Evolutionary conservation across 2,329 filamentous ascomycete species (phyloP).

Genomic region (Aspergillus sp.): DNA sequence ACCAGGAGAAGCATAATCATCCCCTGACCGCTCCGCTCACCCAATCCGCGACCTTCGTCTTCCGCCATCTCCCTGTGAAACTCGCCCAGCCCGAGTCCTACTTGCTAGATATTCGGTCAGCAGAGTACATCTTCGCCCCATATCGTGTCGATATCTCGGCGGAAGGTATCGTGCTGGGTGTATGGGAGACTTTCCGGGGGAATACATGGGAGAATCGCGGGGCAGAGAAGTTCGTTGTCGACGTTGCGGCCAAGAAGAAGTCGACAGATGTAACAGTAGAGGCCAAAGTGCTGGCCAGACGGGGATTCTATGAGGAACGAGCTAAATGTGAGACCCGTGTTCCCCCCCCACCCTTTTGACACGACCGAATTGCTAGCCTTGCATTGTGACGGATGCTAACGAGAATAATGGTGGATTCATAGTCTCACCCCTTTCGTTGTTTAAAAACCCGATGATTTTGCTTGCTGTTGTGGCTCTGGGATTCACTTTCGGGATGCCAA

Average conservation of each 20-base stretch:
- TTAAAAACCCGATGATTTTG: conserved; percentile 96
- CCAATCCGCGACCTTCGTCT: conserved; percentile 66
- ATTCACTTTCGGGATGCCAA: conserved; percentile 88
- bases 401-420: conserved; percentile 3
- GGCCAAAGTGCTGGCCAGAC: conserved; percentile 57
- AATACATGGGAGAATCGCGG: conserved; percentile 89
- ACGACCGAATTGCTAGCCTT: too few species aligned
- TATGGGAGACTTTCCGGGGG: conserved; percentile 81
- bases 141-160: conserved; percentile 65
- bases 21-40: conserved; percentile 60
- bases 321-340: conserved; percentile 59
- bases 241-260: conserved; percentile 14
- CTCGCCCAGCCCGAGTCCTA: conserved; percentile 52
- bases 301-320: conserved; percentile 73
- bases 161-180: conserved; percentile 49
- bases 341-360: too few species aligned
- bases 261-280: conserved; percentile 50
- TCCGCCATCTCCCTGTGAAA: conserved; percentile 58
- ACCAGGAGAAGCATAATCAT: conserved; percentile 42
- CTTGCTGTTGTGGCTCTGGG: conserved; percentile 78
- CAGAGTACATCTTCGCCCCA: conserved; percentile 70
- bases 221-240: conserved; percentile 38
- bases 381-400: neutral
- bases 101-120: conserved; percentile 73
- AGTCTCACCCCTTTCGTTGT: conserved; percentile 75